A percentile compares a stretch with the other conserved stretches of the same genome.
These are phyloP conservation scores for Geranium incanum DNA, from an alignment of 441 rosid genomes.

Conservation along the genomic window DNA sequence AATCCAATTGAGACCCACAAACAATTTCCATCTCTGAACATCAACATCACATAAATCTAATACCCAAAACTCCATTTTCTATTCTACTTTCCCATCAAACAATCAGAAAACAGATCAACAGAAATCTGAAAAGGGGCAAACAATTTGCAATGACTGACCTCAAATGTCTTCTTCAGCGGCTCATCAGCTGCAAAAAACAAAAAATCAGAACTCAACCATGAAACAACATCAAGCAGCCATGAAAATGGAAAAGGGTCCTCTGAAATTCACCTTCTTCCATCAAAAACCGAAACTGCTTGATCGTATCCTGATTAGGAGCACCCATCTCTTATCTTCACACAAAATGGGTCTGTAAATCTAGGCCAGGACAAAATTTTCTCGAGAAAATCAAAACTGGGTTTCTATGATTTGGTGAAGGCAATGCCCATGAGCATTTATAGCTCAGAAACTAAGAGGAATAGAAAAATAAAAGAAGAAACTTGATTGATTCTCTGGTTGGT, in stretches of 20 bases:
- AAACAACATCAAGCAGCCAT: slow-evolving; percentile 17
- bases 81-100: background rate
- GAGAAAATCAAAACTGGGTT: slow-evolving; percentile 7
- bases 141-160: slow-evolving; percentile 40
- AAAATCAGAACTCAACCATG: slow-evolving; percentile 17
- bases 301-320: slow-evolving; percentile 48
- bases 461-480: background rate
- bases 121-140: slow-evolving; percentile 10
- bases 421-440: background rate
- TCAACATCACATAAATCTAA: background rate
- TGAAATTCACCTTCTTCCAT: slow-evolving; percentile 61
- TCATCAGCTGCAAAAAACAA: slow-evolving; percentile 60
- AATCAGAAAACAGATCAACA: slow-evolving; percentile 19
- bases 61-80: background rate
- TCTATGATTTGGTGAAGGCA: slow-evolving; percentile 5
- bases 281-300: slow-evolving; percentile 56
- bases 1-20: no score
- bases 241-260: slow-evolving; percentile 14
- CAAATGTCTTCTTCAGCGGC: slow-evolving; percentile 49
- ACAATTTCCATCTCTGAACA: background rate
- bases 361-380: background rate
- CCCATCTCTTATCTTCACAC: slow-evolving; percentile 34
- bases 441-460: background rate
- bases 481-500: background rate
- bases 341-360: background rate